A percentile compares a stretch with the other conserved stretches of the same genome.
These are phyloP conservation scores for Globisporangium radiosum DNA, from an alignment of 352 stramenopile species.

Conservation along the genomic window DNA sequence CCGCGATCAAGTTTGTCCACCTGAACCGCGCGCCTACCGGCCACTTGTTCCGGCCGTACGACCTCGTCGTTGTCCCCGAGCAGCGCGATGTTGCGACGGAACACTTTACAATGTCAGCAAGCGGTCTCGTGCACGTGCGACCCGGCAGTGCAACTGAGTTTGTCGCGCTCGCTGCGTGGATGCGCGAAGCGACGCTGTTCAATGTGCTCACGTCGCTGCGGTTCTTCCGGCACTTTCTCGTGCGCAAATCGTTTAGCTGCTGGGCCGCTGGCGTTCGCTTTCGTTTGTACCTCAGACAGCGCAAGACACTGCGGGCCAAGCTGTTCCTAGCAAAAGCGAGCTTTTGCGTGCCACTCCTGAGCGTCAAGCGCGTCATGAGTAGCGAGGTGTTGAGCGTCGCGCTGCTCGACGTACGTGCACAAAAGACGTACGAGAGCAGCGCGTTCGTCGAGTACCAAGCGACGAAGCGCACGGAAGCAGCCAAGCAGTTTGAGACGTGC, in stretches of 20 bases:
- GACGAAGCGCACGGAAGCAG: constrained; percentile 75
- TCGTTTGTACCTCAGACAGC: constrained; percentile 87
- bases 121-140: constrained; percentile 70
- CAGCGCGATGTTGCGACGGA: constrained; percentile 75
- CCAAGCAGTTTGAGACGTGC: constrained; percentile 87
- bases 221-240: constrained; percentile 93
- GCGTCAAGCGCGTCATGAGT: constrained; percentile 87
- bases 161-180: constrained; percentile 91
- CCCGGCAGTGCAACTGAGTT: constrained; percentile 86
- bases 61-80: constrained; percentile 79
- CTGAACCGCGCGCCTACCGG: constrained; percentile 74
- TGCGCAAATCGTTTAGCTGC: constrained; percentile 86
- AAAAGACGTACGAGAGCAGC: constrained; percentile 85
- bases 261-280: constrained; percentile 89
- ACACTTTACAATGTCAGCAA: constrained; percentile 90
- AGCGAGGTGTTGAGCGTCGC: constrained; percentile 78
- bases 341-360: constrained; percentile 83
- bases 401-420: constrained; percentile 74
- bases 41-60: constrained; percentile 87
- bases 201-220: constrained; percentile 91
- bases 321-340: constrained; percentile 90
- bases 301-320: constrained; percentile 68
- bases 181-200: constrained; percentile 92
- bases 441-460: constrained; percentile 90
- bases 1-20: constrained; percentile 92